Evolutionary conservation across 2,329 filamentous ascomycete genomes (phyloP).

Genomic region (Simplicillium sp.): DNA sequence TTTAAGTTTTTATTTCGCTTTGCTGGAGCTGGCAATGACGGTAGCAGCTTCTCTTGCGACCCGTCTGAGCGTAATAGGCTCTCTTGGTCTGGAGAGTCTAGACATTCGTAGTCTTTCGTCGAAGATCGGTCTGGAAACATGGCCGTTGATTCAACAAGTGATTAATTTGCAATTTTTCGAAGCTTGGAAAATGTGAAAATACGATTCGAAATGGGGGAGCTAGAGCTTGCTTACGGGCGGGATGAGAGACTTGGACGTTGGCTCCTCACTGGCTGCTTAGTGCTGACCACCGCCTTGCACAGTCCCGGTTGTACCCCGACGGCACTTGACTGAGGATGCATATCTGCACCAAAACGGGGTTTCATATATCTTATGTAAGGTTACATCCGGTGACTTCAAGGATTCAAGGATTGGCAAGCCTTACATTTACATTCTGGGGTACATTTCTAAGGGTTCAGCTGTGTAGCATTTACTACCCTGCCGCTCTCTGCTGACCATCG

Average conservation of each 20-base stretch:
- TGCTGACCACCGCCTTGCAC: slow-evolving; percentile 1
- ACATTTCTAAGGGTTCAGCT: not conserved
- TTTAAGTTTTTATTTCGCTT: slow-evolving; percentile 1
- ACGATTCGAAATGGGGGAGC: not conserved
- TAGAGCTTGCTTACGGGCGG: not conserved
- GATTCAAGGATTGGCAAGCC: not conserved
- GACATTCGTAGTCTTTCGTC: not conserved
- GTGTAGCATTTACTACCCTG: not conserved
- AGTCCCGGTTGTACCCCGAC: not conserved
- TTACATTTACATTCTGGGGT: not conserved
- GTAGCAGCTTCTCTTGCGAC: slow-evolving; percentile 2
- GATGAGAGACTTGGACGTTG: too few species aligned
- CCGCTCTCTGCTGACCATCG: too few species aligned
- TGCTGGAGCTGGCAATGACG: not conserved
- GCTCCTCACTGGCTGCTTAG: not conserved
- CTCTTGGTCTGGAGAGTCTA: slow-evolving; percentile 2
- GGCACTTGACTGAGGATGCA: not conserved
- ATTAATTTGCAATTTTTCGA: not conserved
- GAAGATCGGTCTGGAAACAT: slow-evolving; percentile 4
- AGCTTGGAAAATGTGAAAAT: not conserved
- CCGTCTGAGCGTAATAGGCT: slow-evolving; percentile 1
- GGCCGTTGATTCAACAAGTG: not conserved
- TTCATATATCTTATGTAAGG: slow-evolving; percentile 2
- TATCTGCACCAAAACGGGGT: not conserved
- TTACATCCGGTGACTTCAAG: slow-evolving; percentile 2